phyloP scores from a whole-genome alignment of 2,329 filamentous ascomycete genomes.

The Myriosclerotinia curreyana region DNA sequence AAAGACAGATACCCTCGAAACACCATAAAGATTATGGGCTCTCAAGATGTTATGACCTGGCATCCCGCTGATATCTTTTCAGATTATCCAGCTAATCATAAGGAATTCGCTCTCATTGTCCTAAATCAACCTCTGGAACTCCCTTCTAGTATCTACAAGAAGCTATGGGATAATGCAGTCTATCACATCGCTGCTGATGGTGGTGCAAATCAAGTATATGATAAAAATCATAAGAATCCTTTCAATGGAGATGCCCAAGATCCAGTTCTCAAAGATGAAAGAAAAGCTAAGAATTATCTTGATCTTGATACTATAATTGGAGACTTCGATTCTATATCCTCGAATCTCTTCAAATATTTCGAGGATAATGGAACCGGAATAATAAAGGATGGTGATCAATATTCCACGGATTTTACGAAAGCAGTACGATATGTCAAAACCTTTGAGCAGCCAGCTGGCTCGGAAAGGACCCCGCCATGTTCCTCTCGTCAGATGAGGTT shows the following conservation, averaged over 20 bases:
- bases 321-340: slow-evolving; percentile 80
- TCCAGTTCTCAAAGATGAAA: slow-evolving; percentile 30
- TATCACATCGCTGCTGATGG: slow-evolving; percentile 83
- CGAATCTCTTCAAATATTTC: slow-evolving; percentile 54
- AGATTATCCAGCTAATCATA: slow-evolving; percentile 26
- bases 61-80: slow-evolving; percentile 40
- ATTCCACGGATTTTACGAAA: slow-evolving; percentile 90
- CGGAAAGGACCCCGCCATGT: background rate
- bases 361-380: slow-evolving; percentile 53
- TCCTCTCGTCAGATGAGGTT: slow-evolving; percentile 6
- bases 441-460: slow-evolving; percentile 22
- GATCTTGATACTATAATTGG: slow-evolving; percentile 67
- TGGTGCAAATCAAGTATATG: slow-evolving; percentile 73
- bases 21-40: slow-evolving; percentile 10
- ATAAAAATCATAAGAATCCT: slow-evolving; percentile 36
- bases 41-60: slow-evolving; percentile 35
- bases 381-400: slow-evolving; percentile 72
- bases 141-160: slow-evolving; percentile 40
- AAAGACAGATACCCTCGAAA: background rate
- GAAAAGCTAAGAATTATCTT: slow-evolving; percentile 1
- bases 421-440: slow-evolving; percentile 57
- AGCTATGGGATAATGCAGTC: slow-evolving; percentile 45
- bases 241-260: background rate
- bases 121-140: slow-evolving; percentile 59
- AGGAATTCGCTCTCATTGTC: slow-evolving; percentile 51